Percentiles rank a stretch among this genome's conserved stretches.
Evolutionary conservation across 805 yeast genomes (phyloP).

Genomic region (Grigorovia humatica): DNA sequence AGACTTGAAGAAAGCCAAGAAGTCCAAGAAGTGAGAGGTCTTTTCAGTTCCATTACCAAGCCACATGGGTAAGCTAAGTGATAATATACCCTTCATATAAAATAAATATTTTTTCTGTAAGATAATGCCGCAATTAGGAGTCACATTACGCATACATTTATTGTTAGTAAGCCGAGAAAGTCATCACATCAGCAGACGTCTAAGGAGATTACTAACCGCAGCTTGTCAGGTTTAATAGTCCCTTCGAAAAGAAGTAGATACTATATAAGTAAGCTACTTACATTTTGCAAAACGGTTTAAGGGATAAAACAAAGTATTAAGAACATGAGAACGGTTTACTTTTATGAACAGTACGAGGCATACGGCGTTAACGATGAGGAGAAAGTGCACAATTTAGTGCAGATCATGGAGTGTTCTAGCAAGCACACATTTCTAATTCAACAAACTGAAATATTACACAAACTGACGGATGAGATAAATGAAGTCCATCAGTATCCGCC

Average conservation of each 20-base stretch:
- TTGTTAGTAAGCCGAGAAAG: too few species aligned
- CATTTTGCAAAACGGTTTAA: too few species aligned
- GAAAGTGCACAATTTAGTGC: not conserved
- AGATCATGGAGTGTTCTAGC: not conserved
- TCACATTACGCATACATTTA: not conserved
- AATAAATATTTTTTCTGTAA: not conserved
- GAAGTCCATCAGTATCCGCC: constrained; percentile 2
- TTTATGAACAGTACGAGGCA: not conserved
- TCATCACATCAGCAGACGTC: too few species aligned
- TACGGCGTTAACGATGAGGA: not conserved
- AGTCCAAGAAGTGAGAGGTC: constrained; percentile 9
- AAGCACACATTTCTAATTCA: not conserved
- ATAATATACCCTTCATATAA: not conserved
- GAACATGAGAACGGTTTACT: not conserved
- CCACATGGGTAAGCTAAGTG: not conserved
- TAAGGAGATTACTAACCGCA: too few species aligned
- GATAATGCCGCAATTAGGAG: not conserved
- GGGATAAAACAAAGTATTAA: not conserved
- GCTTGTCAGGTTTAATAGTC: too few species aligned
- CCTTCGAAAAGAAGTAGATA: too few species aligned
- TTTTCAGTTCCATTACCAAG: too few species aligned
- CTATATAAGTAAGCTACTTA: too few species aligned
- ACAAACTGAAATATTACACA: constrained; percentile 9
- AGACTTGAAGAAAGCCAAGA: constrained; percentile 22
- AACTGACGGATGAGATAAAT: constrained; percentile 9